Percentiles rank a stretch among this genome's conserved stretches.
phyloP scores from a whole-genome alignment of 2,329 filamentous ascomycete genomes.

The Chaetomiaceae sp. region DNA sequence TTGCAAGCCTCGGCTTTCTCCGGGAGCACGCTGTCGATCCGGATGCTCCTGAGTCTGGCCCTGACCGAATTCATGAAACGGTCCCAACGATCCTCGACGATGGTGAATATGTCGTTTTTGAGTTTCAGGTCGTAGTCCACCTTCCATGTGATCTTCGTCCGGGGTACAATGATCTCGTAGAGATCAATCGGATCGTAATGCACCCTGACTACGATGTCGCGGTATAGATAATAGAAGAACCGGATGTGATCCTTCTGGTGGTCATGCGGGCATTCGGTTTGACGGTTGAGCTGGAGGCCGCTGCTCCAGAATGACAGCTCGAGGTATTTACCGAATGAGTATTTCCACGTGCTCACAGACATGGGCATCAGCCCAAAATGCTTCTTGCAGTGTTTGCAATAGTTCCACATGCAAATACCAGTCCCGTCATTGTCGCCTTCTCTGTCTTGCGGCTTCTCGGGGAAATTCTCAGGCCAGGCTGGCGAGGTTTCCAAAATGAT shows the following conservation, averaged over 20 bases:
- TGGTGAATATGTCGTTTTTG: conserved; percentile 85
- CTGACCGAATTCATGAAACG: conserved; percentile 87
- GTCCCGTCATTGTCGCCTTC: conserved; percentile 30
- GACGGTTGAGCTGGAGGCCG: conserved; percentile 68
- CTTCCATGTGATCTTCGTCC: conserved; percentile 91
- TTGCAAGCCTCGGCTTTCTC: conserved; percentile 82
- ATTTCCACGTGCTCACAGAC: conserved; percentile 94
- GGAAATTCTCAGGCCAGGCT: conserved; percentile 47
- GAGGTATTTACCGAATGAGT: conserved; percentile 98
- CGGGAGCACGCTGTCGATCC: conserved; percentile 82
- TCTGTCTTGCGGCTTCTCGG: conserved; percentile 52
- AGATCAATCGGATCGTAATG: conserved; percentile 92
- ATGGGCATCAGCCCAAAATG: conserved; percentile 87
- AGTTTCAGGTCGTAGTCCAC: conserved; percentile 88
- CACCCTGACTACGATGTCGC: conserved; percentile 78
- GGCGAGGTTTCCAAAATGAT: conserved; percentile 72
- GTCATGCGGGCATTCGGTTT: conserved; percentile 77
- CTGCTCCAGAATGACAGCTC: conserved; percentile 95
- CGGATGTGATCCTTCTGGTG: conserved; percentile 87
- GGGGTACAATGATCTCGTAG: conserved; percentile 89
- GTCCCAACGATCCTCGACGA: conserved; percentile 75
- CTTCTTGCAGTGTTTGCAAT: conserved; percentile 85
- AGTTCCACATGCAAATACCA: conserved; percentile 95
- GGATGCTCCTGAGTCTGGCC: conserved; percentile 78
- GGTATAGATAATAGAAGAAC: conserved; percentile 71